Evolutionary conservation across 2,329 filamentous ascomycete species (phyloP).

Genomic region (Onygenales sp.): DNA sequence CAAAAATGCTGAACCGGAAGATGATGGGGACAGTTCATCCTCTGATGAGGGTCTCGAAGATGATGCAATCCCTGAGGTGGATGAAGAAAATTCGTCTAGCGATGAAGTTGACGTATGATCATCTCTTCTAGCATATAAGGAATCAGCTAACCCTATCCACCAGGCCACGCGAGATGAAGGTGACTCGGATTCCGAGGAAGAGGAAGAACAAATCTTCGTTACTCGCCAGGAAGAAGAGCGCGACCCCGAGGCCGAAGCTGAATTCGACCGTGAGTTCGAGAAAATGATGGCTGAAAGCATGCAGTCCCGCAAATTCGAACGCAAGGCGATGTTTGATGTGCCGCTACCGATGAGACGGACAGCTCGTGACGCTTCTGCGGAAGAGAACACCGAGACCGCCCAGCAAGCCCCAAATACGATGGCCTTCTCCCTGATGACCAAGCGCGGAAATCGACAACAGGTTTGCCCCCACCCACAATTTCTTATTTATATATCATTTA

Average conservation of each 20-base stretch:
- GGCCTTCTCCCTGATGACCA: constrained; percentile 93
- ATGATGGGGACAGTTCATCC: constrained; percentile 57
- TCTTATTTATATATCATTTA: not conserved
- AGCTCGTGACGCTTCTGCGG: constrained; percentile 48
- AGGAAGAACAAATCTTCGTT: constrained; percentile 85
- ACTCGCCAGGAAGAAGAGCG: constrained; percentile 82
- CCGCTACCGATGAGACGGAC: constrained; percentile 77
- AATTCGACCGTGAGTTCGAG: constrained; percentile 95
- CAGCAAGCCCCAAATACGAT: constrained; percentile 54
- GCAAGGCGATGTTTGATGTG: constrained; percentile 92
- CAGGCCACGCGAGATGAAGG: constrained; percentile 36
- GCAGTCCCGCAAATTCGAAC: constrained; percentile 91
- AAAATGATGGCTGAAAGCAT: constrained; percentile 98
- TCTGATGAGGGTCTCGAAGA: constrained; percentile 70
- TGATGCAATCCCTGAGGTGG: constrained; percentile 44
- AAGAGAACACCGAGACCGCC: constrained; percentile 22
- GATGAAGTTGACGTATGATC: constrained; percentile 37
- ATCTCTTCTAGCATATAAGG: not conserved
- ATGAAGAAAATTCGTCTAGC: constrained; percentile 45
- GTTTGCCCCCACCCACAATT: constrained; percentile 35
- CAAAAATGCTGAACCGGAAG: constrained; percentile 60
- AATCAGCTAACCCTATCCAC: not conserved
- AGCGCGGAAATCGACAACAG: constrained; percentile 92
- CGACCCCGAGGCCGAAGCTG: constrained; percentile 88
- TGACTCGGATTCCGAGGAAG: constrained; percentile 53